Evolutionary conservation across 148 eudicot genomes (phyloP).

Genomic region (Amaranthus hypochondriacus): DNA sequence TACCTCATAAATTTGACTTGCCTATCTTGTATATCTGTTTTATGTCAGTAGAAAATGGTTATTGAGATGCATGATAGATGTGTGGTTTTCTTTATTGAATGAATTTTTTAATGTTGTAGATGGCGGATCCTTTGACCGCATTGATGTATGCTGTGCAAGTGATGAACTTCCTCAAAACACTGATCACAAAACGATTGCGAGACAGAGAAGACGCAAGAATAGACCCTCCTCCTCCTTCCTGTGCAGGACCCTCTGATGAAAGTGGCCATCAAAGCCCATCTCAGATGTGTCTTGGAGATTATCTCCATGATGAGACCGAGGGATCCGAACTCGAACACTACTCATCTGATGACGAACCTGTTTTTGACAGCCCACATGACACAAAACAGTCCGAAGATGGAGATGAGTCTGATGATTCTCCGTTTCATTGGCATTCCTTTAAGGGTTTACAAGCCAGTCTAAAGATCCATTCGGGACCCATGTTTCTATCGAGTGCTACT

Average conservation of each 20-base stretch:
- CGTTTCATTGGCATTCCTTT: slow-evolving; percentile 29
- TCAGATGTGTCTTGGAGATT: slow-evolving; percentile 33
- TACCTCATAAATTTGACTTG: too few species aligned
- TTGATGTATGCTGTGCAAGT: slow-evolving; percentile 90
- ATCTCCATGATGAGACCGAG: slow-evolving; percentile 39
- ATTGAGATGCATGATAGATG: background rate
- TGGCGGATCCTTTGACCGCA: slow-evolving; percentile 93
- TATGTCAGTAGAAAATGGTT: background rate
- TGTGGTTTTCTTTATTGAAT: background rate
- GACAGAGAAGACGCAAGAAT: slow-evolving; percentile 59
- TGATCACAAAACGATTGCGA: slow-evolving; percentile 57
- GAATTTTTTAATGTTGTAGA: slow-evolving; percentile 37
- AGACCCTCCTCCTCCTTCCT: slow-evolving; percentile 39
- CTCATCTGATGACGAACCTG: slow-evolving; percentile 45
- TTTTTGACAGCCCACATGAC: slow-evolving; percentile 35
- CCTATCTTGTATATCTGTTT: too few species aligned
- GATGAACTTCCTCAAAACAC: slow-evolving; percentile 94
- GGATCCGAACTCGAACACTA: slow-evolving; percentile 33
- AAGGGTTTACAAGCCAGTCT: slow-evolving; percentile 29
- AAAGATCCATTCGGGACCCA: slow-evolving; percentile 14
- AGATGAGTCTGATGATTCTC: slow-evolving; percentile 46
- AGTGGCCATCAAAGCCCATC: slow-evolving; percentile 64
- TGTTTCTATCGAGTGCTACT: slow-evolving; percentile 41
- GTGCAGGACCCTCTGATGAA: slow-evolving; percentile 53
- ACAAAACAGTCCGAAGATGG: slow-evolving; percentile 33